Evolutionary conservation across 305 asterid genomes (phyloP), one percentile per base, ranked within the genome.

Genomic region (Fraxinus albicans): DNA sequence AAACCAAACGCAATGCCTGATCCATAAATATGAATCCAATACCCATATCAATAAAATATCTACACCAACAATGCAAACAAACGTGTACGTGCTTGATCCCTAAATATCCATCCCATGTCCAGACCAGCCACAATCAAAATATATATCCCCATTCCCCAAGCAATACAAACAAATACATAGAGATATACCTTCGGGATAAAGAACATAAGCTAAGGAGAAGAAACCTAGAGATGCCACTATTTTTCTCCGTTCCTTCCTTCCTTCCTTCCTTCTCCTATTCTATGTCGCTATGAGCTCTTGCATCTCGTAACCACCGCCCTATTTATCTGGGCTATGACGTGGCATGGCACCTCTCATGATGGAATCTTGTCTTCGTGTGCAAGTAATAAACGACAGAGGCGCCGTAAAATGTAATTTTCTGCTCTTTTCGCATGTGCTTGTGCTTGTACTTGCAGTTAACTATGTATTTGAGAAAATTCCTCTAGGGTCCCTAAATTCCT

Each of bases 21-120:
- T 84, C 86, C 79, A 55, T 63, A 8, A 80, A 29, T 77, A 84
- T 42, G 80, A 83, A 80, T 67, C 80, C 80, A 60, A 74, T 78
- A 80, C 25, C 74, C 60, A 77, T 36, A 69, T 73, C 78, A 86
- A 69, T 2, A 83, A 23, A 23, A 81, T 83, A 87, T 85, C 85
- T 74, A 79, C 79, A 86, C 42, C 87, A 79, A 77, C 65, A 36
- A 33, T 4, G 36, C 5, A 82, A 36, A 80, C 36, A 10, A 73
- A 74, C 36, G 36, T 55, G 67, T 55, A 6, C 67, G 8, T 55
- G 27, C 67, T n/a, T 6, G 67, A 55, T 53, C 25, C 25, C 23
- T n/a, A 53, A 6, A 55, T 55, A 53, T 17, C 21, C 23, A 17
- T 50, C 63, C 21, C 3, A 47, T 47, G 21, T 50, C 60, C 60